Percentiles rank a stretch among this genome's conserved stretches.
Conservation (phyloP, 225 moss, liverwort and hornwort genomes). For the Sphagnum tenellum region DNA sequence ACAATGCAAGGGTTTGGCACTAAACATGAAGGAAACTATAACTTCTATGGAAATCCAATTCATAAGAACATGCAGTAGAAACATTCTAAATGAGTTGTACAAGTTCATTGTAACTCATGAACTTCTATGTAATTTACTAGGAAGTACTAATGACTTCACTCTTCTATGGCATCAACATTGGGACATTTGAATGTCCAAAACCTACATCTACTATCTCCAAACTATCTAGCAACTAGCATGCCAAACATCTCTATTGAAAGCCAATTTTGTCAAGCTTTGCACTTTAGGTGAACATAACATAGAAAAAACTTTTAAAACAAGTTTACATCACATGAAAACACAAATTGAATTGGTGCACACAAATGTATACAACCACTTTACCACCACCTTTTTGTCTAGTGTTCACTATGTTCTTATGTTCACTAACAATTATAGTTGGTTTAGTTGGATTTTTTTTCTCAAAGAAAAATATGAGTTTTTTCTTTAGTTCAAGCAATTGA, state of each 20-base stretch:
- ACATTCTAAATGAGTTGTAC: background rate
- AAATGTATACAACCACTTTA: background rate
- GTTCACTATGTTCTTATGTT: background rate
- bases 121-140: background rate
- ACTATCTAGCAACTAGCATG: background rate
- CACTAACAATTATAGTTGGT: background rate
- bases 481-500: background rate
- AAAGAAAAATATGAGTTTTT: background rate
- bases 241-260: background rate
- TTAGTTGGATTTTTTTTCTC: constrained; percentile 1
- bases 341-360: background rate
- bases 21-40: background rate
- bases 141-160: background rate
- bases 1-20: too few relatives aligned
- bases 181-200: background rate
- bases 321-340: background rate
- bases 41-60: background rate
- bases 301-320: background rate
- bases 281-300: background rate
- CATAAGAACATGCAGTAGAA: background rate
- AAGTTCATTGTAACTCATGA: background rate
- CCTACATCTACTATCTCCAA: background rate
- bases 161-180: background rate
- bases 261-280: background rate
- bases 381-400: background rate